Base-by-base conservation (phyloP, 164 flowering plant genomes). In the Macadamia integrifolia region DNA sequence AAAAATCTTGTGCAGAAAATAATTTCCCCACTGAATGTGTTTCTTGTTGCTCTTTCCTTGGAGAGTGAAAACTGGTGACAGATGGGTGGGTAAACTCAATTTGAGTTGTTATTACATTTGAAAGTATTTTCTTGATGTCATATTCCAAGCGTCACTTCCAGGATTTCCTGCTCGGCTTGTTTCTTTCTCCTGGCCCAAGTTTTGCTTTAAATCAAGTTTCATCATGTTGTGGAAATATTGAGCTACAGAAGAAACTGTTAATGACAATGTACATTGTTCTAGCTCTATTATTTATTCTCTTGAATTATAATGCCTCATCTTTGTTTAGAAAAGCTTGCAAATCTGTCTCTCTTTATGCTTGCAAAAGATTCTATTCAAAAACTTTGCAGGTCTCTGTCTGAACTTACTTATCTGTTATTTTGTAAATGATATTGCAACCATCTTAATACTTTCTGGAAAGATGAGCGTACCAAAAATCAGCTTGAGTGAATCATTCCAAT, bases 101-200 rank as follows among this genome's bases (percentile, higher is more conserved):
- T 74, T 76, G 87, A 82, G 90, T 83, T 75, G 89, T 78, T 63
- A 95, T 94, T 75, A 88, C 72, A 12, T 75, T 90, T 64, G 89
- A 90, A 81, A 84, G 13, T 46, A 8, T 46, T 46, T 83, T 44
- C 66, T 92, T 66, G 89, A 85, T 74, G 87, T 87, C 29, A 61
- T 77, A 23, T 23, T 23, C 12, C 13, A 46, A 46, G 13, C 1
- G 50, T 11, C 50, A 46, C 13, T 46, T 46, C 50, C 50, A 1
- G 9, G 1, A 8, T 11, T 11, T 46, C 50, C 9, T 46, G 50
- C 13, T 46, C 1, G 50, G 7, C 50, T 46, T 46, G 50, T 4
- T 46, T 46, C 50, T 46, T 46, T 46, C 50, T 46, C 50, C 13
- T 1, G 50, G 50, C 7, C 7, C 23, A 23, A 23, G 23, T 23